phyloP scores from a whole-genome alignment of 2,329 filamentous ascomycete genomes.

The Fusarium torreyae region DNA sequence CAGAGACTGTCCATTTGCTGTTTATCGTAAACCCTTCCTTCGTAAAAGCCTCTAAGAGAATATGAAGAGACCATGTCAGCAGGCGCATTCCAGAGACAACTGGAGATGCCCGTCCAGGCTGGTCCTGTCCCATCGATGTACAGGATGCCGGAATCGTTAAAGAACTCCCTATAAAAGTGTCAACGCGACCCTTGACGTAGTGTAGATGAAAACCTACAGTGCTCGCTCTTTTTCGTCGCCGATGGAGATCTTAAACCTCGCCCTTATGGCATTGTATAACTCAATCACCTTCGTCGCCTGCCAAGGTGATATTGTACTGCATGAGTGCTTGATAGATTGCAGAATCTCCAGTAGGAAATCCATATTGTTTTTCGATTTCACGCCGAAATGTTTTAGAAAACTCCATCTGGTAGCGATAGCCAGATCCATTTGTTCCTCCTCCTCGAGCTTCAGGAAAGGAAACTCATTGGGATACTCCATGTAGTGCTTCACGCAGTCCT shows the following conservation, averaged over 20 bases:
- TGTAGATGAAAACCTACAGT: neutral
- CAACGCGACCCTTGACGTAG: accelerated
- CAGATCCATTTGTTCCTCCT: neutral
- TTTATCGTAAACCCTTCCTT: neutral
- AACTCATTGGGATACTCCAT: slow-evolving; percentile 25
- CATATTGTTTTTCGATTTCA: slow-evolving; percentile 19
- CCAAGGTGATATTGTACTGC: neutral
- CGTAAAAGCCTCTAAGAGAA: slow-evolving; percentile 15
- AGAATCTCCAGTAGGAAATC: slow-evolving; percentile 36
- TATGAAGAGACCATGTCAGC: slow-evolving; percentile 6
- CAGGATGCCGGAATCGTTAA: slow-evolving; percentile 11
- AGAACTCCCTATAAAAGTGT: slow-evolving; percentile 10
- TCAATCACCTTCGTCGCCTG: slow-evolving; percentile 3
- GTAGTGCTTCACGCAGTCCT: neutral
- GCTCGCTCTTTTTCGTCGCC: neutral
- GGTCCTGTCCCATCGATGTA: neutral
- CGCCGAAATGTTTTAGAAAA: slow-evolving; percentile 28
- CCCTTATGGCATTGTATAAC: slow-evolving; percentile 16
- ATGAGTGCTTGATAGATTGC: slow-evolving; percentile 5
- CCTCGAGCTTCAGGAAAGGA: slow-evolving; percentile 33
- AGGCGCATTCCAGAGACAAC: slow-evolving; percentile 30
- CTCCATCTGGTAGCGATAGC: slow-evolving; percentile 8
- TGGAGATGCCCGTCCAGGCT: slow-evolving; percentile 5
- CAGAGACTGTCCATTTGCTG: slow-evolving; percentile 6
- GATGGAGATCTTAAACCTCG: neutral